Conservation (phyloP, 129 eudicot species). For the Flaveria robusta region DNA sequence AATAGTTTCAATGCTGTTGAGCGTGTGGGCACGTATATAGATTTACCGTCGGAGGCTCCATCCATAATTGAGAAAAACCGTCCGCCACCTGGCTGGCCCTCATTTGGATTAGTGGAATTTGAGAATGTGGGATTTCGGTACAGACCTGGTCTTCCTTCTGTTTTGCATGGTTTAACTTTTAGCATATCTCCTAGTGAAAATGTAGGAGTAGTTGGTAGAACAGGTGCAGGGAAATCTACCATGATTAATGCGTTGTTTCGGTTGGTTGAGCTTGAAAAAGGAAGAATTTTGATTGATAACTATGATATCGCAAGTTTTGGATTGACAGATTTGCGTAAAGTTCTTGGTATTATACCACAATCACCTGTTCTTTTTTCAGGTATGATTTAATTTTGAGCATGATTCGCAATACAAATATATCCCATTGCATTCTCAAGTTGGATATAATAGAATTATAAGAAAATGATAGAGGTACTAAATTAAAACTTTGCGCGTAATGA, state of each 20-base stretch:
- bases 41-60: slow-evolving; percentile 83
- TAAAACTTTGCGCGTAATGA: not conserved
- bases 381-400: slow-evolving; percentile 21
- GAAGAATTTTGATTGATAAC: slow-evolving; percentile 74
- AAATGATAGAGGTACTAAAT: not conserved
- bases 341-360: slow-evolving; percentile 90
- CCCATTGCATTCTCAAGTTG: not conserved
- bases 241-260: slow-evolving; percentile 94
- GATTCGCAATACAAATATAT: too few relatives aligned
- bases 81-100: slow-evolving; percentile 93
- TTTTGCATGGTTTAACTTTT: slow-evolving; percentile 76
- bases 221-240: slow-evolving; percentile 97
- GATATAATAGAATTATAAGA: not conserved
- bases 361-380: slow-evolving; percentile 96
- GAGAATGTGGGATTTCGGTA: slow-evolving; percentile 77
- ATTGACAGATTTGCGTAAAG: slow-evolving; percentile 78
- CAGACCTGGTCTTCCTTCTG: slow-evolving; percentile 89
- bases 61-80: slow-evolving; percentile 61
- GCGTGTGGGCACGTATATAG: slow-evolving; percentile 82
- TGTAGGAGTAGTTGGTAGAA: slow-evolving; percentile 94
- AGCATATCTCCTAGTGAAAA: slow-evolving; percentile 67
- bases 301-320: slow-evolving; percentile 76
- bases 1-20: slow-evolving; percentile 93
- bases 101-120: slow-evolving; percentile 65
- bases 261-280: slow-evolving; percentile 86